Base-by-base conservation (phyloP, 2,329 filamentous ascomycete genomes). In the Plenodomus lindquistii region DNA sequence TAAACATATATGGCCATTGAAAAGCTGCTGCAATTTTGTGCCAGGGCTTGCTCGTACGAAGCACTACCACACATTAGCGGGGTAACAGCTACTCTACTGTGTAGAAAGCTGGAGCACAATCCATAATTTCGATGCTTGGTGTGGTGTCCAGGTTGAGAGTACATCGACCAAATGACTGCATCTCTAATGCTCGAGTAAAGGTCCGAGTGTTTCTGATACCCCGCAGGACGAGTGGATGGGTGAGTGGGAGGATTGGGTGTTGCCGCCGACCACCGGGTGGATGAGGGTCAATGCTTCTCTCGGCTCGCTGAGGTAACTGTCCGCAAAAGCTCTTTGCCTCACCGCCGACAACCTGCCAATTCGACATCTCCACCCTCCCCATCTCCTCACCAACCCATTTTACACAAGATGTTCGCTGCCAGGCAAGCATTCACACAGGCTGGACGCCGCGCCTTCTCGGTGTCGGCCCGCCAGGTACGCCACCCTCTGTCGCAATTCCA, bases 371-470 rank as follows among this genome's bases (percentile, higher is more conserved):
- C 35, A 37, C 35, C 35, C 16, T 31, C 15, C 27, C 27, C 27
- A 40, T 60, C 55, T 57, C 54, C 54, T 38, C 48, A 43, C 43
- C 40, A 47, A 45, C 46, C 55, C 57, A 54, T 59, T 53, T 46
- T 46, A 50, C 48, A 46, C 65, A 67, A 52, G 55, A 86, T 95
- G 90, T 93, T 93, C 76, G 84, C 87, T 61, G 76, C 78, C 63
- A 77, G 79, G 66, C 75, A 79, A 63, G 70, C 77, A 55, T 75
- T 80, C 65, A 72, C 74, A 60, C 75, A 77, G 62, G 72, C 72
- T 63, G 77, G 79, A 76, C 73, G 79, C 67, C 73, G 79, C 66
- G 71, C 77, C 53, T 81, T 81, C 73, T 80, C 79, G 52, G 76
- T 73, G 54, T 78, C 78, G 52, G 73, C 78, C 66, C 72, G 73